Evolutionary conservation across 331 rosid species (phyloP).

Genomic region (Prunus yedoensis): DNA sequence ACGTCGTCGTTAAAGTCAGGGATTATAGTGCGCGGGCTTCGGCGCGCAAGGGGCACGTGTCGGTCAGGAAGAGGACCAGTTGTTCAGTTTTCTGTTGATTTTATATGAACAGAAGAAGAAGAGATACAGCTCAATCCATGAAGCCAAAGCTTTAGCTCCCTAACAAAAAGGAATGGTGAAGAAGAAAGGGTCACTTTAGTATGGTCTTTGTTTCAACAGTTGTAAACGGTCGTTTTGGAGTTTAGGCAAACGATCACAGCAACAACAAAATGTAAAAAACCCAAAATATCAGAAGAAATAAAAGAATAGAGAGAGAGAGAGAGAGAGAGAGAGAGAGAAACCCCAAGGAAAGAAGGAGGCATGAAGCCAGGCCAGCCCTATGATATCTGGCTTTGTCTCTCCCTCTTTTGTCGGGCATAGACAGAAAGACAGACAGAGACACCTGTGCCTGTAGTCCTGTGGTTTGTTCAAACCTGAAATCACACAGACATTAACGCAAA

Average conservation of each 20-base stretch:
- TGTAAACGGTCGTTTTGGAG: no score
- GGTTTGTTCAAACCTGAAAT: conserved; percentile 1
- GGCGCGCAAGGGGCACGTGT: not conserved
- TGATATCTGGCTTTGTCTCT: conserved; percentile 3
- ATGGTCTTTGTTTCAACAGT: no score
- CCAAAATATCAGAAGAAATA: not conserved
- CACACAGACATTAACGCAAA: not conserved
- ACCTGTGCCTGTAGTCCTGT: not conserved
- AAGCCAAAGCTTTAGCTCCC: no score
- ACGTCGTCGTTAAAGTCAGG: no score
- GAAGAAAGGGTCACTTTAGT: no score
- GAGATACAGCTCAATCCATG: no score
- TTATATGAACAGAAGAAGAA: no score
- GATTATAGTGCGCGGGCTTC: not conserved
- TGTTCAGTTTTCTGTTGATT: not conserved
- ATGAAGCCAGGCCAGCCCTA: not conserved
- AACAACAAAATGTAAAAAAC: not conserved
- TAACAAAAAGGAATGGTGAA: no score
- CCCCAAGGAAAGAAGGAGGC: not conserved
- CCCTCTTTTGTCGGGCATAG: not conserved
- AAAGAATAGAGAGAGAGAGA: no score
- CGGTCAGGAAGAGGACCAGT: not conserved
- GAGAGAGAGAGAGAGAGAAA: no score
- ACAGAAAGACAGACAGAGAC: not conserved
- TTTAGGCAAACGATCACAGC: no score